Percentiles rank a stretch among this genome's conserved stretches.
Conservation (phyloP, 2,329 filamentous ascomycete species). For the Endoconidiophora laricicola region DNA sequence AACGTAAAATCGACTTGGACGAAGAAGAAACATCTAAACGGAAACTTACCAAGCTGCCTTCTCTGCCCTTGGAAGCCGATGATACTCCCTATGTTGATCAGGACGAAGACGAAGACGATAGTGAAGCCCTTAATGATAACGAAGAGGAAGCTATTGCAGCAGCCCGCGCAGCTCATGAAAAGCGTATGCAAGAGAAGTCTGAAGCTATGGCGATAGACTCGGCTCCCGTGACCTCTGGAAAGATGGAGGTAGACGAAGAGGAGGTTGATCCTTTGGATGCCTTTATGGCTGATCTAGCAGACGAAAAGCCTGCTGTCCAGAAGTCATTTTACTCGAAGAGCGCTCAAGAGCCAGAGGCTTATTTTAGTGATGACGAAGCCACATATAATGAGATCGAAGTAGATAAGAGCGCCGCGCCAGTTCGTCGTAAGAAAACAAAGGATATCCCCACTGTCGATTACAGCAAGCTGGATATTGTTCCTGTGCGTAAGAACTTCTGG, state of each 20-base stretch:
- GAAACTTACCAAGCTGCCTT: slow-evolving; percentile 81
- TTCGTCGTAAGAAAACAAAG: slow-evolving; percentile 68
- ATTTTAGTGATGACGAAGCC: slow-evolving; percentile 76
- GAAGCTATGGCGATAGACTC: slow-evolving; percentile 14
- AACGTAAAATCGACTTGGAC: slow-evolving; percentile 66
- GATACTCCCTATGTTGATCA: slow-evolving; percentile 43
- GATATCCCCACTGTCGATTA: slow-evolving; percentile 84
- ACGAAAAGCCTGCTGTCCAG: slow-evolving; percentile 21
- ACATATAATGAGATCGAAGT: slow-evolving; percentile 33
- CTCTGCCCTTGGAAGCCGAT: slow-evolving; percentile 50
- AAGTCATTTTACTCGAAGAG: slow-evolving; percentile 24
- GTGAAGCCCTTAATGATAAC: slow-evolving; percentile 59
- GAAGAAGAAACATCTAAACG: slow-evolving; percentile 77
- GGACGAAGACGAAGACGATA: slow-evolving; percentile 55
- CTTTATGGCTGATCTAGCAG: slow-evolving; percentile 68
- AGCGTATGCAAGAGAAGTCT: slow-evolving; percentile 39
- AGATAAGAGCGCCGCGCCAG: slow-evolving; percentile 33
- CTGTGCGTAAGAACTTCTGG: slow-evolving; percentile 90
- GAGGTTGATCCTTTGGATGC: slow-evolving; percentile 79
- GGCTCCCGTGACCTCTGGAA: slow-evolving; percentile 20
- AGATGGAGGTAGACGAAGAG: slow-evolving; percentile 40
- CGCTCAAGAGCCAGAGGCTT: slow-evolving; percentile 57
- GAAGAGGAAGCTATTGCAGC: slow-evolving; percentile 82
- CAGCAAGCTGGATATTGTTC: slow-evolving; percentile 65
- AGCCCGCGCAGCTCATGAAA: slow-evolving; percentile 69